phyloP scores from a whole-genome alignment of 495 filamentous ascomycete genomes.

The Neurospora sp. region DNA sequence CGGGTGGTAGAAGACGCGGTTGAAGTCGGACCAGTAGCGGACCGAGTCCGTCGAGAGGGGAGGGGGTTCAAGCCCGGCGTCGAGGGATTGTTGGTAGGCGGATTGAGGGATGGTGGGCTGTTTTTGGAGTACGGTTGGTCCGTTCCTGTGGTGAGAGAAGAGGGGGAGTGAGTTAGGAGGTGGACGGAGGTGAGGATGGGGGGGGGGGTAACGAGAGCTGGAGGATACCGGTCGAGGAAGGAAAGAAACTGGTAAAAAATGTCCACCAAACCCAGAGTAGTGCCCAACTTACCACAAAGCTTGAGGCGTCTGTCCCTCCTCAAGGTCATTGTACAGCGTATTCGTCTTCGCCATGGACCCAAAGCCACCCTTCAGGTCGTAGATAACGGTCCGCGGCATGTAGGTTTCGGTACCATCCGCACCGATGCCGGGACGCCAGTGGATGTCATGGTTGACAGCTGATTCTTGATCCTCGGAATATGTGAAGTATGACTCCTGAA shows the following conservation, averaged over 20 bases:
- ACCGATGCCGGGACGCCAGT: conserved; percentile 81
- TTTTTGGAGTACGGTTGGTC: conserved; percentile 54
- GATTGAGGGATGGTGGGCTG: conserved; percentile 56
- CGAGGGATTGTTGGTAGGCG: conserved; percentile 69
- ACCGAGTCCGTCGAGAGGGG: conserved; percentile 58
- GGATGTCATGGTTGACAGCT: conserved; percentile 79
- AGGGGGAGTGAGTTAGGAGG: neutral
- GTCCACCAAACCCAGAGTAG: neutral
- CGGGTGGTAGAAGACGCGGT: conserved; percentile 83
- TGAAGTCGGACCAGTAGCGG: conserved; percentile 94
- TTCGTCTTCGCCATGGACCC: conserved; percentile 81
- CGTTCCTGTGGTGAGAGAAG: conserved; percentile 45
- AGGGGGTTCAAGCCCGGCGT: conserved; percentile 52
- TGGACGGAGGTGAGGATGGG: neutral
- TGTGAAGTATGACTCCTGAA: conserved; percentile 95
- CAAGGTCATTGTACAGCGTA: conserved; percentile 65
- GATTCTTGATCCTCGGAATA: conserved; percentile 61
- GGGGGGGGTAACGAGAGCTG: neutral
- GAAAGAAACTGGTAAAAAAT: neutral
- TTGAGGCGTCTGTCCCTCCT: conserved; percentile 35
- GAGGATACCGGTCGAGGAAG: neutral
- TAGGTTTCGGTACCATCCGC: conserved; percentile 81
- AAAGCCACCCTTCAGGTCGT: conserved; percentile 89
- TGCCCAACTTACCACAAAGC: conserved; percentile 48
- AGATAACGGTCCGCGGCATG: conserved; percentile 82